phyloP scores from a whole-genome alignment of 1,284 basidiomycete species.

The Austropuccinia psidii region DNA sequence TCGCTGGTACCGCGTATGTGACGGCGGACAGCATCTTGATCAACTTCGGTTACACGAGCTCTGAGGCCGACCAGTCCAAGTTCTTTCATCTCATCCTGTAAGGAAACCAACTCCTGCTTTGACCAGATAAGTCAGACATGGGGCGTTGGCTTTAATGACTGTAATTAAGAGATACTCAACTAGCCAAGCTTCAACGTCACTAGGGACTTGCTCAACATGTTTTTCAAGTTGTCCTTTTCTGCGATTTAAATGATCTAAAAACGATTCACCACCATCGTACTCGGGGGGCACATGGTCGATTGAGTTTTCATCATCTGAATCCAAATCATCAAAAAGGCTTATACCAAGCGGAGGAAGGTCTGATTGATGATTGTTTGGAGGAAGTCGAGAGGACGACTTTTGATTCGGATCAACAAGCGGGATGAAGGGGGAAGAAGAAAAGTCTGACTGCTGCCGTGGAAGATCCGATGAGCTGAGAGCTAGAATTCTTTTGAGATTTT shows the following conservation, averaged over 20 bases:
- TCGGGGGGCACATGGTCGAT: slow-evolving; percentile 20
- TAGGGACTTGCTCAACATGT: background rate
- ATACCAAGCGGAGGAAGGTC: background rate
- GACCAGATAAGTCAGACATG: background rate
- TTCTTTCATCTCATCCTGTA: slow-evolving; percentile 36
- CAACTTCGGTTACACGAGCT: background rate
- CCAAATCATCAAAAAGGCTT: slow-evolving; percentile 9
- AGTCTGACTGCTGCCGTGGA: background rate
- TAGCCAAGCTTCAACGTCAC: slow-evolving; percentile 27
- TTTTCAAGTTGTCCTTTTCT: slow-evolving; percentile 22
- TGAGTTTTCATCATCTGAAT: background rate
- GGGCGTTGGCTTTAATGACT: background rate
- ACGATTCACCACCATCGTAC: slow-evolving; percentile 22
- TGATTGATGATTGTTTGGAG: background rate
- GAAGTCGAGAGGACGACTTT: background rate
- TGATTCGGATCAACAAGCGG: background rate
- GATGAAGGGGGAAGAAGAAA: background rate
- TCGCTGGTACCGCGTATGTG: slow-evolving; percentile 30
- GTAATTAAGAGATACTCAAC: slow-evolving; percentile 1
- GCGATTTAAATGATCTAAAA: slow-evolving; percentile 10
- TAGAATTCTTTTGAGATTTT: slow-evolving; percentile 22
- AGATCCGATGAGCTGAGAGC: background rate
- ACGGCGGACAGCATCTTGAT: slow-evolving; percentile 1
- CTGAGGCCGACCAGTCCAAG: slow-evolving; percentile 32
- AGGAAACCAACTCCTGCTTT: slow-evolving; percentile 11